Percentiles rank a stretch among this genome's conserved stretches.
These are phyloP conservation scores for Cnidoscolus chayamansa DNA, from an alignment of 441 rosid genomes.

Conservation along the genomic window DNA sequence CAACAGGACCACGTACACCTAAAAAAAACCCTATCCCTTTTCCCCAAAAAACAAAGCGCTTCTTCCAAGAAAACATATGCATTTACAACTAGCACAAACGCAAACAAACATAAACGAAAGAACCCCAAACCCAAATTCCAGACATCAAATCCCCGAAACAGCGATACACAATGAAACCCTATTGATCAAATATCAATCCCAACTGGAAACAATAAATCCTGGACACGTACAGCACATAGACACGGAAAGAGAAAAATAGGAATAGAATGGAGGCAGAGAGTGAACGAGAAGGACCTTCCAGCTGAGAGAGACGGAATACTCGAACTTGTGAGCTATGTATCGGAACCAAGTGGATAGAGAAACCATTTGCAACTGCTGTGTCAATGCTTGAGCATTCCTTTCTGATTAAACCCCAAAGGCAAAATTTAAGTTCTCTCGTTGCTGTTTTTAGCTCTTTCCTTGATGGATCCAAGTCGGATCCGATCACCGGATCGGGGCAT, in stretches of 20 bases:
- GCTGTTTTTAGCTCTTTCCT: too few species aligned
- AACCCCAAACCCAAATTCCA: slow-evolving; percentile 3
- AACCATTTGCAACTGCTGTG: slow-evolving; percentile 42
- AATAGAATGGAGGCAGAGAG: not conserved
- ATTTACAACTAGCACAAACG: not conserved
- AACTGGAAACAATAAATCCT: not conserved
- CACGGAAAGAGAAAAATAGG: not conserved
- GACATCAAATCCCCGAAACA: not conserved
- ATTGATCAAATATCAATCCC: not conserved
- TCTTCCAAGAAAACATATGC: not conserved
- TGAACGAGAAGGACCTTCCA: slow-evolving; percentile 48
- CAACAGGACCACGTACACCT: not conserved
- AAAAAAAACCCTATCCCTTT: not conserved
- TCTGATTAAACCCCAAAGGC: not conserved
- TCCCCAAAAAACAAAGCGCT: not conserved
- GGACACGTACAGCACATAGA: too few species aligned
- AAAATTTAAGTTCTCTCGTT: too few species aligned
- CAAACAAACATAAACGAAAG: not conserved
- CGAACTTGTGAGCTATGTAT: slow-evolving; percentile 59
- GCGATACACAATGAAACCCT: not conserved
- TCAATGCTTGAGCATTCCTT: not conserved
- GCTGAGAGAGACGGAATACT: slow-evolving; percentile 59
- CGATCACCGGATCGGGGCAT: too few species aligned
- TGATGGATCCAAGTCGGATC: too few species aligned
- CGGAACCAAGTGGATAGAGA: slow-evolving; percentile 74